Evolutionary conservation across 768 basidiomycete species (phyloP).

Genomic region (Sarcodon aspratus): DNA sequence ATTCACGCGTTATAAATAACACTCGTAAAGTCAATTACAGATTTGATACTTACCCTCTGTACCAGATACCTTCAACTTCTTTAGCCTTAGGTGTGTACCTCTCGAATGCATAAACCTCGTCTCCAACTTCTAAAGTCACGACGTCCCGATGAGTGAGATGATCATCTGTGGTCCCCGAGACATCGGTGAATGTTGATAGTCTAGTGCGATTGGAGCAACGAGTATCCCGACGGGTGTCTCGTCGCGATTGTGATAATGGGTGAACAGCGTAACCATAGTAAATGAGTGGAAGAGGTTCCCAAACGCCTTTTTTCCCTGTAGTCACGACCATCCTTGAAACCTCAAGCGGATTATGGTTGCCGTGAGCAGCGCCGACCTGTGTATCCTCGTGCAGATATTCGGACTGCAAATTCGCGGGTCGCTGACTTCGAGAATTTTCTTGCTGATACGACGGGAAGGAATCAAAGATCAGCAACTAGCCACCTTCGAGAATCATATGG

Average conservation of each 20-base stretch:
- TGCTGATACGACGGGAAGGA: too few relatives aligned
- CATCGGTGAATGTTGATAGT: conserved; percentile 50
- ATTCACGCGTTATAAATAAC: background rate
- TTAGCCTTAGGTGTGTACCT: conserved; percentile 66
- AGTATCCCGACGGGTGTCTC: conserved; percentile 59
- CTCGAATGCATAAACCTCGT: conserved; percentile 96
- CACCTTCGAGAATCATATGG: too few relatives aligned
- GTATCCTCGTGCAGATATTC: too few relatives aligned
- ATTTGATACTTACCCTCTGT: conserved; percentile 67
- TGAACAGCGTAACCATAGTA: conserved; percentile 90
- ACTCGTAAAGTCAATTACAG: background rate
- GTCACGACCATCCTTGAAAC: conserved; percentile 4
- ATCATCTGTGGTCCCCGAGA: conserved; percentile 37
- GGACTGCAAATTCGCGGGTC: too few relatives aligned
- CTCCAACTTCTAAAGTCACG: conserved; percentile 85
- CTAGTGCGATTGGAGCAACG: conserved; percentile 41
- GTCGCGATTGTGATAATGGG: conserved; percentile 65
- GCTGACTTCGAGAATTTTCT: too few relatives aligned
- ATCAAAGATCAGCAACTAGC: too few relatives aligned
- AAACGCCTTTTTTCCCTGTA: conserved; percentile 29
- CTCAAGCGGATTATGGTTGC: too few relatives aligned
- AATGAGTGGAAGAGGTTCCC: conserved; percentile 61
- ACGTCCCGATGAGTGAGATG: conserved; percentile 59
- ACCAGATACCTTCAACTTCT: conserved; percentile 80
- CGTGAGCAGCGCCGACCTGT: too few relatives aligned